Evolutionary conservation across 164 flowering plant genomes (phyloP), one percentile per base, ranked within the genome.

Genomic region (Houttuynia cordata): DNA sequence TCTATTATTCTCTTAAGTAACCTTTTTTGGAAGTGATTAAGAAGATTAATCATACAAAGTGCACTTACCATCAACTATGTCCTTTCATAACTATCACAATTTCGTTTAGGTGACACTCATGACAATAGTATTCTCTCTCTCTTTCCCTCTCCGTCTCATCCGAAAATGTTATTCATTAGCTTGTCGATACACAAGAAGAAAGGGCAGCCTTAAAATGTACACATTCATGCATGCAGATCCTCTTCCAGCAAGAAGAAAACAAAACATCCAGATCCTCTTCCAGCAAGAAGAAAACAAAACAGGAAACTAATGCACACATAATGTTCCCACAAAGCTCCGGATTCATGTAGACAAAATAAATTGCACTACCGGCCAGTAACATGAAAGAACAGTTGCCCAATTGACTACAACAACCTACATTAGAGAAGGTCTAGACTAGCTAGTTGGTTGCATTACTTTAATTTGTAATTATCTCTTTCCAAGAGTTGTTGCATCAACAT

Each of bases 381-480:
- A 52, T 52, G 20, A 22, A 22, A 6, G 37, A 30, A 30, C 6
- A 30, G 37, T 30, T 30, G 37, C 37, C 6, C 6, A 6, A 30
- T 30, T 30, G 37, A 2, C 37, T 30, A 6, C 6, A 30, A 30
- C 37, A 30, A 30, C 37, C 37, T 20, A 52, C 23, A n/a, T n/a
- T n/a, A 52, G 23, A 23, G 23, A n/a, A 23, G 55, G 23, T 52
- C 23, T 22, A 52, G n/a, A 56, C 23, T 10, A 56, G 6, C 51
- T 23, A 45, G 14, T 24, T 19, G 25, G 10, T 10, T 52, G 19
- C 53, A 23, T 52, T 0, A 20, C 64, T 62, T 51, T 62, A 18
- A 37, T 51, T 62, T 53, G 30, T 53, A 57, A 53, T 58, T 62
- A 58, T 62, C 65, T 39, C 58, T 62, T 24, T 62, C 57, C 40